These are phyloP conservation scores for Daldinia childiae DNA, from an alignment of 495 filamentous ascomycete genomes.

Conservation along the genomic window DNA sequence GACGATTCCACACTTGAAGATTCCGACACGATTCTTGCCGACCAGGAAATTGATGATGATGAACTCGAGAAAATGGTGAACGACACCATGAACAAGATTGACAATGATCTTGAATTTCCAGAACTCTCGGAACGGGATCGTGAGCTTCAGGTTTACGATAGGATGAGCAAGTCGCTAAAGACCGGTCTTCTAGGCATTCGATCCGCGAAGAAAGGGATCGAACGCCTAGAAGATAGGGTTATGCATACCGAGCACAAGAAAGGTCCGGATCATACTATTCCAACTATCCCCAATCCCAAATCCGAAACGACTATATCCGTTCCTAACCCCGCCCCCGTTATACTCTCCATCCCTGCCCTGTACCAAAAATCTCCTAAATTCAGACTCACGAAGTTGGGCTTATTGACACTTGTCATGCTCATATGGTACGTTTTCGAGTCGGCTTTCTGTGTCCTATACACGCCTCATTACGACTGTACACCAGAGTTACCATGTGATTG, in stretches of 20 bases:
- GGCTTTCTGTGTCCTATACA: conserved; percentile 68
- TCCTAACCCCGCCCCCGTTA: conserved; percentile 49
- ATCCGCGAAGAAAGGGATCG: conserved; percentile 71
- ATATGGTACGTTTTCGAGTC: conserved; percentile 69
- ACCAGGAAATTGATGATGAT: conserved; percentile 39
- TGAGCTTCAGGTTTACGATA: conserved; percentile 63
- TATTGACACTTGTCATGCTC: conserved; percentile 57
- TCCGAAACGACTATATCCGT: conserved; percentile 9
- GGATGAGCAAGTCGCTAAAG: conserved; percentile 67
- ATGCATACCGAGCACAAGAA: conserved; percentile 51
- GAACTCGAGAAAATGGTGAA: conserved; percentile 43
- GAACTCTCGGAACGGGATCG: conserved; percentile 50
- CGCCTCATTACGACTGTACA: conserved; percentile 59
- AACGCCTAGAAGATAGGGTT: conserved; percentile 70
- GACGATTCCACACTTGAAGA: conserved; percentile 66
- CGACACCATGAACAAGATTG: conserved; percentile 47
- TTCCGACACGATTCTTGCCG: conserved; percentile 53
- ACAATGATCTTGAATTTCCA: conserved; percentile 46
- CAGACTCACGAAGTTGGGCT: conserved; percentile 67
- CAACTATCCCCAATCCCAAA: conserved; percentile 9
- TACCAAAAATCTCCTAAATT: conserved; percentile 59
- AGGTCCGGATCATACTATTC: conserved; percentile 15
- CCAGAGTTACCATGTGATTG: conserved; percentile 56
- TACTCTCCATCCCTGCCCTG: conserved; percentile 67
- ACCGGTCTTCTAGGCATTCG: conserved; percentile 70